These are phyloP conservation scores for Dichotomopilus funicola DNA, from an alignment of 2,329 filamentous ascomycete species.

Conservation along the genomic window DNA sequence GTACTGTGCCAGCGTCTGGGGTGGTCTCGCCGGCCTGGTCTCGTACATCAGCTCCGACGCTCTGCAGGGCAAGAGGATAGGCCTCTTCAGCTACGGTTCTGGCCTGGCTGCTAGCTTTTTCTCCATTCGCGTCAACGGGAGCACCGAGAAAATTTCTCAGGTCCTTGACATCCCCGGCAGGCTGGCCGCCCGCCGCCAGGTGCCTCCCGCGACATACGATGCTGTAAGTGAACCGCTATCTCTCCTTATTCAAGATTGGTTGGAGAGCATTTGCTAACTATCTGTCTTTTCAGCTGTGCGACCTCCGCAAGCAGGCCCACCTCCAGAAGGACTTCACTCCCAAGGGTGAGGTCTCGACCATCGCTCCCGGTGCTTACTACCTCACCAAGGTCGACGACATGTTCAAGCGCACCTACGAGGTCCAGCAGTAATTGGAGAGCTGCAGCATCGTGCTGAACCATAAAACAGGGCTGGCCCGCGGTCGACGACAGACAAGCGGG, in stretches of 20 bases:
- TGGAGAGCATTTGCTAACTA: neutral
- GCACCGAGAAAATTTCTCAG: conserved; percentile 61
- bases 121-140: conserved; percentile 66
- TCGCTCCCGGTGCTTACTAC: conserved; percentile 67
- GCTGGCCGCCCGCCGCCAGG: conserved; percentile 57
- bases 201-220: conserved; percentile 68
- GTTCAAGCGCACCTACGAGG: conserved; percentile 72
- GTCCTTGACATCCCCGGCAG: conserved; percentile 63
- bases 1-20: conserved; percentile 67
- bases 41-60: conserved; percentile 55
- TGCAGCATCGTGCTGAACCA: too few relatives aligned
- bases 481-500: too few relatives aligned
- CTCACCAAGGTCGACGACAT: conserved; percentile 74
- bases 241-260: neutral
- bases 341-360: conserved; percentile 58
- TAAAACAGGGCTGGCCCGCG: too few relatives aligned
- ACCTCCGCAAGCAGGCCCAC: conserved; percentile 75
- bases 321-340: conserved; percentile 74
- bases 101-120: conserved; percentile 67
- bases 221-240: conserved; percentile 46
- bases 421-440: conserved; percentile 56
- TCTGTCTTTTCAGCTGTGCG: conserved; percentile 51
- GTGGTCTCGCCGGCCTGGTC: conserved; percentile 66
- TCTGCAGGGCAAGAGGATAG: conserved; percentile 66
- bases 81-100: conserved; percentile 73